Evolutionary conservation across 805 yeast species (phyloP).

Genomic region (Saccharomyces mikatae): DNA sequence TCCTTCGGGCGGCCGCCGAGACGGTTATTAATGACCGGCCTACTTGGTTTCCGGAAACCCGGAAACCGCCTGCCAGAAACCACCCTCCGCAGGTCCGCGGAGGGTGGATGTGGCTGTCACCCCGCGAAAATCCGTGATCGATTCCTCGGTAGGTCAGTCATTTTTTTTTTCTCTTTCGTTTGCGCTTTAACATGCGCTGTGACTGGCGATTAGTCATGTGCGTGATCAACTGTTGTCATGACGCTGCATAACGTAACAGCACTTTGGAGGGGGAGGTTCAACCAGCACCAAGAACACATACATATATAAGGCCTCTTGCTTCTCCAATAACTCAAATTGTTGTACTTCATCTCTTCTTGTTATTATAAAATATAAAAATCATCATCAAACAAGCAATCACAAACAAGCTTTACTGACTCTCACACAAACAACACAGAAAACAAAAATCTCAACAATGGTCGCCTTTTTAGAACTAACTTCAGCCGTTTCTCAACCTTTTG

Average conservation of each 20-base stretch:
- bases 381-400: slow-evolving; percentile 4
- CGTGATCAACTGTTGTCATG: not conserved
- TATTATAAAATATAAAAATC: not conserved
- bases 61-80: not conserved
- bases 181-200: not conserved
- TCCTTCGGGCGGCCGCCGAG: not conserved
- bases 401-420: slow-evolving; percentile 4
- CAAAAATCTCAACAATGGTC: slow-evolving; percentile 10
- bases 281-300: not conserved
- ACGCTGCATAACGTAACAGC: not conserved
- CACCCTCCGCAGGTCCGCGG: not conserved
- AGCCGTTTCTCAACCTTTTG: slow-evolving; percentile 52
- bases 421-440: slow-evolving; percentile 6
- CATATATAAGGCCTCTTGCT: not conserved
- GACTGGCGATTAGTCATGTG: not conserved
- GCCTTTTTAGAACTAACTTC: slow-evolving; percentile 48
- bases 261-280: not conserved
- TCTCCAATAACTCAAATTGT: not conserved
- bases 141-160: not conserved
- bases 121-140: not conserved
- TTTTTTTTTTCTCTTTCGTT: not conserved
- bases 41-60: not conserved
- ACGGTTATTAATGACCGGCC: not conserved
- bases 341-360: not conserved
- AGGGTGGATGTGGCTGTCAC: not conserved